A percentile compares a stretch with the other conserved stretches of the same genome.
Evolutionary conservation across 495 filamentous ascomycete species (phyloP).

Genomic region (Lichenothelia convexa): DNA sequence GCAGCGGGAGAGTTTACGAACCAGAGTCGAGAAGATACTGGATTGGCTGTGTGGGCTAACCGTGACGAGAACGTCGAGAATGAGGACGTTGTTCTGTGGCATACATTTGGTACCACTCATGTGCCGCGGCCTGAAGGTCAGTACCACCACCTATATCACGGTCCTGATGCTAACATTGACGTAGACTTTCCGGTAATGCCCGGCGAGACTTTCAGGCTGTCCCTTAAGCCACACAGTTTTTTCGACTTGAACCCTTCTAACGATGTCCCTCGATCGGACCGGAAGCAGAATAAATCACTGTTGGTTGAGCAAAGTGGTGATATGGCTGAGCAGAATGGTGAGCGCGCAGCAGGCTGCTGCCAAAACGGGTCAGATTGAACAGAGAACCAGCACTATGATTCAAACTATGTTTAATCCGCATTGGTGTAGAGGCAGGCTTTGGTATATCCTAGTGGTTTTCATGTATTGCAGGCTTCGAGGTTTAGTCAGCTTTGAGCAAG

Average conservation of each 20-base stretch:
- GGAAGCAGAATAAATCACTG: constrained; percentile 32
- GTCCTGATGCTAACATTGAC: too few species aligned
- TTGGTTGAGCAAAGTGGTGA: too few species aligned
- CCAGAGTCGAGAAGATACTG: constrained; percentile 48
- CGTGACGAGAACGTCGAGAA: constrained; percentile 24
- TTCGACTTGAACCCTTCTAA: constrained; percentile 57
- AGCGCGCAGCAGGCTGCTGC: too few species aligned
- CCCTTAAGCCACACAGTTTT: constrained; percentile 52
- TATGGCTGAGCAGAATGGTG: too few species aligned
- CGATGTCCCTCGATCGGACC: constrained; percentile 47
- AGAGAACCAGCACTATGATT: too few species aligned
- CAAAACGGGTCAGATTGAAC: too few species aligned
- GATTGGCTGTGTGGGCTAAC: constrained; percentile 23
- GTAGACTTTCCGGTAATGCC: constrained; percentile 42
- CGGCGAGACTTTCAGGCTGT: constrained; percentile 40
- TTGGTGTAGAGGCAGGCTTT: too few species aligned
- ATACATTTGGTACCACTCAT: constrained; percentile 28
- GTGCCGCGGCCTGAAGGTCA: constrained; percentile 14
- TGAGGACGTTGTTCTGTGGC: constrained; percentile 24
- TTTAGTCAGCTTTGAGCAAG: too few species aligned
- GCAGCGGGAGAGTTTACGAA: constrained; percentile 77
- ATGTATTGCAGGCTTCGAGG: too few species aligned
- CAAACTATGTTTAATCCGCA: too few species aligned
- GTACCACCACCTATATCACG: too few species aligned
- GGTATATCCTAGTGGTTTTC: too few species aligned